Evolutionary conservation across 176 grass and related monocot genomes (phyloP).

Genomic region (Saccharum officinarum): DNA sequence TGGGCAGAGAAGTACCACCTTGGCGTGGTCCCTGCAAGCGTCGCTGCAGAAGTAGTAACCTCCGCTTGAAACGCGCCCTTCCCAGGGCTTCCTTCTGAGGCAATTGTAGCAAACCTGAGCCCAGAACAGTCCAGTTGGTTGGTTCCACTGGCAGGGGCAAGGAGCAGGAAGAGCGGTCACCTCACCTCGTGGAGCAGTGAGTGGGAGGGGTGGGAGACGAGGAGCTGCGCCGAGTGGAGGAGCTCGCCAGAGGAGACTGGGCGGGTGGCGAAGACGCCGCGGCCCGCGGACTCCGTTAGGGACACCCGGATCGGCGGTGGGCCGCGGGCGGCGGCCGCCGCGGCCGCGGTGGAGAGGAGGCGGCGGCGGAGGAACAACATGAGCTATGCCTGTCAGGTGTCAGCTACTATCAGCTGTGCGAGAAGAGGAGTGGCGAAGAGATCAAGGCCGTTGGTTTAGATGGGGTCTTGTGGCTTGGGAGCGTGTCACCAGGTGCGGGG

Average conservation of each 20-base stretch:
- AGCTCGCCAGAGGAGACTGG: constrained; percentile 51
- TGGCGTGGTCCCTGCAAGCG: constrained; percentile 55
- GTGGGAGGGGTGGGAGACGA: constrained; percentile 58
- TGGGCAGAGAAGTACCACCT: constrained; percentile 40
- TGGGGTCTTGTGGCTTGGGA: too few species aligned
- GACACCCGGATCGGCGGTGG: constrained; percentile 68
- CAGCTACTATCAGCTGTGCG: neutral
- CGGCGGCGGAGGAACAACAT: constrained; percentile 31
- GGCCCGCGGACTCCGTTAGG: constrained; percentile 60
- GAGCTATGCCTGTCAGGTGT: neutral
- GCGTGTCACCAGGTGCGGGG: too few species aligned
- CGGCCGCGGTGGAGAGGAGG: constrained; percentile 23
- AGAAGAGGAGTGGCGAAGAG: neutral
- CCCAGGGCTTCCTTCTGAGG: constrained; percentile 57
- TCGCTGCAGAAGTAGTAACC: constrained; percentile 68
- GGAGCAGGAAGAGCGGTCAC: constrained; percentile 32
- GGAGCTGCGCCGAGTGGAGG: constrained; percentile 74
- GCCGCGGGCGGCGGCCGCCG: constrained; percentile 3
- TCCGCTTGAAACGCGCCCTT: neutral
- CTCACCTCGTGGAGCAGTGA: constrained; percentile 66
- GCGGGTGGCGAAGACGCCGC: constrained; percentile 78
- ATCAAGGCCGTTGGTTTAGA: neutral
- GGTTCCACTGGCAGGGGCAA: neutral
- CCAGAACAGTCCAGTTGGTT: neutral
- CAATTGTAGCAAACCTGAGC: constrained; percentile 82